A percentile compares a stretch with the other conserved stretches of the same genome.
These are phyloP conservation scores for Fusarium nisikadoi DNA, from an alignment of 2,329 filamentous ascomycete genomes.

Conservation along the genomic window DNA sequence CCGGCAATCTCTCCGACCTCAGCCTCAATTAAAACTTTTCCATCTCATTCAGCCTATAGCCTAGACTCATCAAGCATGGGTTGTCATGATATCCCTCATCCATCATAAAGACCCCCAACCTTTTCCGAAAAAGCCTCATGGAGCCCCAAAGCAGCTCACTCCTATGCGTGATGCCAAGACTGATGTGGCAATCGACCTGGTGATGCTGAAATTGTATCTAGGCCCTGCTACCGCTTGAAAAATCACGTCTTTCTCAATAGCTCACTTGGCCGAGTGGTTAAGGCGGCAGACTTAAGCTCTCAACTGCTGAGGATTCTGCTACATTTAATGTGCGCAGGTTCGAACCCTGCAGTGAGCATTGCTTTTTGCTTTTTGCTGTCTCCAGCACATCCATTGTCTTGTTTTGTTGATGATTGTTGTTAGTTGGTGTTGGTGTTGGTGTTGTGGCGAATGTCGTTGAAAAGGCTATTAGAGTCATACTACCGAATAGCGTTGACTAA, in stretches of 20 bases:
- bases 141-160: background rate
- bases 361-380: background rate
- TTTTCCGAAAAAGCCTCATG: background rate
- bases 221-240: accelerated
- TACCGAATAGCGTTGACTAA: background rate
- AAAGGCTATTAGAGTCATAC: background rate
- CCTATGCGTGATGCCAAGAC: too few species aligned
- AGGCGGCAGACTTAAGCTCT: conserved; percentile 23
- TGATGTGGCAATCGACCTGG: too few species aligned
- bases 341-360: conserved; percentile 13
- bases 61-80: background rate
- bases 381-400: accelerated
- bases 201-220: accelerated
- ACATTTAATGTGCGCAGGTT: conserved; percentile 19
- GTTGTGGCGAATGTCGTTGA: background rate
- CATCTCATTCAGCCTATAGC: background rate
- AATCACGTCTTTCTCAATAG: background rate
- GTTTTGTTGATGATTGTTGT: background rate
- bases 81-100: background rate
- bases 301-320: conserved; percentile 9
- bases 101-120: background rate
- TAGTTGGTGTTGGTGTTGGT: background rate
- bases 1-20: background rate
- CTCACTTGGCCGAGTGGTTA: conserved; percentile 25
- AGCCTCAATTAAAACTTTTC: background rate